A percentile compares a stretch with the other conserved stretches of the same genome.
Evolutionary conservation across 805 yeast species (phyloP).

Genomic region (Grigorovia yakushimaensis): DNA sequence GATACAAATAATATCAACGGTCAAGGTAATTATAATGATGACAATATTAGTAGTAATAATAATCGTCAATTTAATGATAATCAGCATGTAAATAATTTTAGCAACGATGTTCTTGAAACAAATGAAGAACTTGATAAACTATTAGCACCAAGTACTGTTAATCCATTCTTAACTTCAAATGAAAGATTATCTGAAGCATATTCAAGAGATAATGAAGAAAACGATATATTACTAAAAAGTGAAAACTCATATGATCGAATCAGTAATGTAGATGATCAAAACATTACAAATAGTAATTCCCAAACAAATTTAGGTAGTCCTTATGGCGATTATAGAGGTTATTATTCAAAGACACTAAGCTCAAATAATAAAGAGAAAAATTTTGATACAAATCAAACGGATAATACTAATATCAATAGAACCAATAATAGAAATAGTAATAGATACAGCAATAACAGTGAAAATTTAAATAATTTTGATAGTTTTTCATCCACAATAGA

Average conservation of each 20-base stretch:
- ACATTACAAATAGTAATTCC: neutral
- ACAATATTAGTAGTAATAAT: no score
- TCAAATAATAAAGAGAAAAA: neutral
- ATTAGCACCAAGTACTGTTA: neutral
- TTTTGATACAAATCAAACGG: neutral
- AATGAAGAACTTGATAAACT: conserved; percentile 1
- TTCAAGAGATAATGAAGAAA: neutral
- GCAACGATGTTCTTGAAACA: neutral
- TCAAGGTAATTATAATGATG: neutral
- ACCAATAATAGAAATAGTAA: neutral
- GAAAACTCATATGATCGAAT: neutral
- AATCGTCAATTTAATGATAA: no score
- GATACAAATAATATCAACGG: neutral
- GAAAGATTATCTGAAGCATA: neutral
- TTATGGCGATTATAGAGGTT: conserved; percentile 20
- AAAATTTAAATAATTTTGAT: conserved; percentile 3
- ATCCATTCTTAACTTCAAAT: conserved; percentile 1
- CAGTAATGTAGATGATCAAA: neutral
- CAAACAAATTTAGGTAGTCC: conserved; percentile 2
- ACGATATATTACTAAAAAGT: neutral
- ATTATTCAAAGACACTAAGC: conserved; percentile 16
- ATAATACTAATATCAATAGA: neutral
- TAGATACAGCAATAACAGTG: neutral
- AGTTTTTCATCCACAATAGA: conserved; percentile 3
- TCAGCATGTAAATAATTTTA: neutral